These are phyloP conservation scores for Globisporangium paroecandrum DNA, from an alignment of 352 stramenopile species.

Conservation along the genomic window DNA sequence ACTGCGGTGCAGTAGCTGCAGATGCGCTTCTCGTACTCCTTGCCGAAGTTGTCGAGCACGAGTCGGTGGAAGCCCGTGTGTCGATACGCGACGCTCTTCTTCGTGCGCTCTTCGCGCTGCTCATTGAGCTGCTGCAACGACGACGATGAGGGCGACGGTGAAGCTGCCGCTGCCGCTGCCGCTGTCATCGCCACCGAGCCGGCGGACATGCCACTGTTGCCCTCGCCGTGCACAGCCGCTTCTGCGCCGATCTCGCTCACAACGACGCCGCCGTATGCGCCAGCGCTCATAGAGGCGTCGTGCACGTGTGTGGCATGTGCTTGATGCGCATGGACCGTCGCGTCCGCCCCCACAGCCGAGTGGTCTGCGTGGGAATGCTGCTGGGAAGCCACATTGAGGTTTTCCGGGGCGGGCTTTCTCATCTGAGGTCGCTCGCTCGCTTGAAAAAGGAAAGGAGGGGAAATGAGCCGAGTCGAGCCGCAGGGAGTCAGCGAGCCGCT, in stretches of 20 bases:
- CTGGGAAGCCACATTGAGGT: neutral
- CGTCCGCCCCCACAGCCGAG: neutral
- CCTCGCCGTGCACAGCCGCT: neutral
- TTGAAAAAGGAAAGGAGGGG: neutral
- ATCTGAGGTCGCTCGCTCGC: too few relatives aligned
- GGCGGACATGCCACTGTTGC: neutral
- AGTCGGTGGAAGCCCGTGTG: slow-evolving; percentile 33
- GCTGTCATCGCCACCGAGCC: neutral
- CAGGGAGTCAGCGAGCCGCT: neutral
- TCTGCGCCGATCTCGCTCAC: neutral
- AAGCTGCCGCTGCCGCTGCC: neutral
- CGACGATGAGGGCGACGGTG: neutral
- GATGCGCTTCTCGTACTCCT: slow-evolving; percentile 34
- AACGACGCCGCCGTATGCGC: neutral
- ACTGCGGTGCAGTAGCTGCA: slow-evolving; percentile 43
- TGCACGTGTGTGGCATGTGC: neutral
- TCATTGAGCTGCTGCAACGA: slow-evolving; percentile 1
- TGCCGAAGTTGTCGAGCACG: slow-evolving; percentile 24
- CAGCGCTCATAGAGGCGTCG: neutral
- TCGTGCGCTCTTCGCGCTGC: slow-evolving; percentile 18
- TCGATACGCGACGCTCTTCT: slow-evolving; percentile 41
- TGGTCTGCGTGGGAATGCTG: neutral
- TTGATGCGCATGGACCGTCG: neutral
- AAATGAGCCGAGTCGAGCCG: slow-evolving; percentile 2
- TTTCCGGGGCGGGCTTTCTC: too few relatives aligned